Evolutionary conservation across 2,329 filamentous ascomycete species (phyloP).

Genomic region (Colletotrichum kahawae): DNA sequence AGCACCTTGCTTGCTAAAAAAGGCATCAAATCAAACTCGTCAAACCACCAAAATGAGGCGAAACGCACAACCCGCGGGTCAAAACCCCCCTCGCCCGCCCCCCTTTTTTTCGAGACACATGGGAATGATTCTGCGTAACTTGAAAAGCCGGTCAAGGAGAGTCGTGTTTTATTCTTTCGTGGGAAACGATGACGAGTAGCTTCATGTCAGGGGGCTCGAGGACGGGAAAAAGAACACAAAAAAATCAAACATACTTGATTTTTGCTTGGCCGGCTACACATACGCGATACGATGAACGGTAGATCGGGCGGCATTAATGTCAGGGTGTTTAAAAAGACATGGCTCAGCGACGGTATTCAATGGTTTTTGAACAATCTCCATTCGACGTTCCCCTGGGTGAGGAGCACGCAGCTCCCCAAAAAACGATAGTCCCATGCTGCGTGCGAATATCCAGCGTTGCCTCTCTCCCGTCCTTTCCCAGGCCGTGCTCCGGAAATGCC

Average conservation of each 20-base stretch:
- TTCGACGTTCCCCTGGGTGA: not conserved
- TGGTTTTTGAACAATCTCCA: constrained; percentile 15
- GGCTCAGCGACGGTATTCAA: constrained; percentile 23
- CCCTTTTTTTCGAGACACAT: constrained; percentile 20
- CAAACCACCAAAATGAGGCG: constrained; percentile 34
- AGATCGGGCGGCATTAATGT: constrained; percentile 23
- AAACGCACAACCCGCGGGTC: constrained; percentile 23
- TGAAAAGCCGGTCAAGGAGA: constrained; percentile 2
- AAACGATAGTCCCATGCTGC: not conserved
- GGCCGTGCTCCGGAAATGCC: not conserved
- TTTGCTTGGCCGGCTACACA: constrained; percentile 23
- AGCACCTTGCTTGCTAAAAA: constrained; percentile 52
- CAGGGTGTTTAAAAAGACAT: constrained; percentile 21
- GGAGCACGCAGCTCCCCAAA: not conserved
- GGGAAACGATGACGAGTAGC: constrained; percentile 18
- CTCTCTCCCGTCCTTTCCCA: not conserved
- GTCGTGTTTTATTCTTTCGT: not conserved
- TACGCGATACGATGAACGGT: constrained; percentile 21
- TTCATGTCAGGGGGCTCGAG: constrained; percentile 15
- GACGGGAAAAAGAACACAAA: constrained; percentile 16
- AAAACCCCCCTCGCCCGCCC: constrained; percentile 28
- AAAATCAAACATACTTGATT: constrained; percentile 20
- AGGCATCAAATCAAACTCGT: constrained; percentile 59
- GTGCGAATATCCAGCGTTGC: not conserved
- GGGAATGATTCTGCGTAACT: constrained; percentile 21